Evolutionary conservation across 2,329 filamentous ascomycete species (phyloP).

Genomic region (Neofusicoccum kwambonambiense): DNA sequence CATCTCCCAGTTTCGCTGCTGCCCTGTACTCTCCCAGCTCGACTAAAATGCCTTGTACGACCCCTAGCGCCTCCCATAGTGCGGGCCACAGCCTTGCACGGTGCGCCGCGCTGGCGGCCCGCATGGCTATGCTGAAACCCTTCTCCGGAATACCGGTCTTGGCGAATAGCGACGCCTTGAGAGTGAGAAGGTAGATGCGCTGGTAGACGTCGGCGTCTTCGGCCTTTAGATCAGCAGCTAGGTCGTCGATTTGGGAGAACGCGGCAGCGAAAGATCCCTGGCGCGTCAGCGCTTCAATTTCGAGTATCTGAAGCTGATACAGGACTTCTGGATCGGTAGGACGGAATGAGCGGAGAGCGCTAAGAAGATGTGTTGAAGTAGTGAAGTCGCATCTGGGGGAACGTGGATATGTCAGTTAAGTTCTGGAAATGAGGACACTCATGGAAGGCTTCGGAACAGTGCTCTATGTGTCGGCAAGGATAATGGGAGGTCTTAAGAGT

Average conservation of each 20-base stretch:
- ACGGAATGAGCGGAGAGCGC: slow-evolving; percentile 54
- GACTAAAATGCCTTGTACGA: slow-evolving; percentile 66
- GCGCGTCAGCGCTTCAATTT: slow-evolving; percentile 59
- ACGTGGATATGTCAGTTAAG: background rate
- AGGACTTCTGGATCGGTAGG: slow-evolving; percentile 59
- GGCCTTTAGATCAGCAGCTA: slow-evolving; percentile 52
- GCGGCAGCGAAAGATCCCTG: slow-evolving; percentile 54
- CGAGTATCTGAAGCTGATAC: slow-evolving; percentile 58
- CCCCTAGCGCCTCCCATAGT: slow-evolving; percentile 70
- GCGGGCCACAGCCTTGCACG: slow-evolving; percentile 65
- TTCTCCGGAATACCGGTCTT: slow-evolving; percentile 67
- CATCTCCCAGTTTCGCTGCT: slow-evolving; percentile 63
- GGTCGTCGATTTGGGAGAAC: slow-evolving; percentile 53
- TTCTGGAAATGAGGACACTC: background rate
- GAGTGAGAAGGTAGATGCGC: slow-evolving; percentile 67
- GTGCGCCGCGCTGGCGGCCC: slow-evolving; percentile 72
- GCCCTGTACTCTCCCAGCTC: slow-evolving; percentile 73
- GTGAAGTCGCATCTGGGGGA: slow-evolving; percentile 53
- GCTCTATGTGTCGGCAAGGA: background rate
- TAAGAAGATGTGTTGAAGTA: slow-evolving; percentile 57
- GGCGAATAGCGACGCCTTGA: slow-evolving; percentile 70
- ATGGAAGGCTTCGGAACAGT: background rate
- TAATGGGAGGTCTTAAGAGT: too few relatives aligned
- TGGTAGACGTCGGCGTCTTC: slow-evolving; percentile 64
- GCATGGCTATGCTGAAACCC: slow-evolving; percentile 73